Evolutionary conservation across 2,329 filamentous ascomycete genomes (phyloP).

Genomic region (Berkeleyomyces rouxiae): DNA sequence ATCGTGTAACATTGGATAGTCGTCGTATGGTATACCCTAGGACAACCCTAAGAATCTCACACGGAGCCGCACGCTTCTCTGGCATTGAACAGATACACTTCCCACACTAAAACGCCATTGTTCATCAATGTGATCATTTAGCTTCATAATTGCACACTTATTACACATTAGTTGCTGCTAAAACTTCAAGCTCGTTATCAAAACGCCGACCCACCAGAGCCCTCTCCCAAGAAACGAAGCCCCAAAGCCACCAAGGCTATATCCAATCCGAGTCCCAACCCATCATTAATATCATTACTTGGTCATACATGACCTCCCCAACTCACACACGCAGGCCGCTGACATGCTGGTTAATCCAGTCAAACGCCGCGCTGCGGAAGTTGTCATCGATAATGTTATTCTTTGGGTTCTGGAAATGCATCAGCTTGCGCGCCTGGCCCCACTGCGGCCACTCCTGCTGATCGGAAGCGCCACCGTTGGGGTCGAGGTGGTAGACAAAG

Average conservation of each 20-base stretch:
- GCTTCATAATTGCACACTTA: too few species aligned
- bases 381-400: constrained; percentile 14
- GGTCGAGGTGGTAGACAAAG: constrained; percentile 41
- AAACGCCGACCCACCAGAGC: too few species aligned
- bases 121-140: too few species aligned
- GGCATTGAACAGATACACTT: too few species aligned
- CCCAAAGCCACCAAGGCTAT: not conserved
- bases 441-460: constrained; percentile 24
- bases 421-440: constrained; percentile 23
- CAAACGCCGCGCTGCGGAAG: constrained; percentile 15
- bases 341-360: constrained; percentile 12
- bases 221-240: too few species aligned
- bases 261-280: not conserved
- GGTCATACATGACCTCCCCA: constrained; percentile 8
- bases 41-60: too few species aligned
- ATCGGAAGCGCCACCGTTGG: constrained; percentile 27
- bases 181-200: too few species aligned
- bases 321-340: constrained; percentile 3
- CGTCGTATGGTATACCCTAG: too few species aligned
- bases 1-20: too few species aligned
- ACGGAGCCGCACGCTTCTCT: too few species aligned
- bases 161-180: too few species aligned
- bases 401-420: constrained; percentile 14
- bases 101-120: too few species aligned
- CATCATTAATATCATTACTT: not conserved